These are phyloP conservation scores for Fusarium cyanostomum DNA, from an alignment of 2,329 filamentous ascomycete species.

Conservation along the genomic window DNA sequence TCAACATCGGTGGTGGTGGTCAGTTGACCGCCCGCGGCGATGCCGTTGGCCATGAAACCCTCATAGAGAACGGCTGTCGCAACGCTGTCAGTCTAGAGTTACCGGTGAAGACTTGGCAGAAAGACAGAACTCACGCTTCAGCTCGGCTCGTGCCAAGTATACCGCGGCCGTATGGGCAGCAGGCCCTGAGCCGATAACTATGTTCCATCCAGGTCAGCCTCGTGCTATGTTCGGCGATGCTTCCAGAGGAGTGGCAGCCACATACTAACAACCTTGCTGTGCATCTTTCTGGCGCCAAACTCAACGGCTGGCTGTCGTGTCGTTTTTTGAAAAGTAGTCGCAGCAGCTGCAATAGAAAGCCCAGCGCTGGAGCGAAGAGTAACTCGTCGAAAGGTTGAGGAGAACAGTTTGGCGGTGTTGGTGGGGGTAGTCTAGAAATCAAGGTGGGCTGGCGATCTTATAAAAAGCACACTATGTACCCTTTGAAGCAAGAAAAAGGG, in stretches of 20 bases:
- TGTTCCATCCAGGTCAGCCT: constrained; percentile 13
- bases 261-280: constrained; percentile 90
- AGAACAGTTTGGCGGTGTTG: constrained; percentile 85
- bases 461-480: constrained; percentile 16
- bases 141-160: constrained; percentile 92
- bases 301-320: constrained; percentile 49
- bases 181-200: constrained; percentile 91
- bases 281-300: constrained; percentile 72
- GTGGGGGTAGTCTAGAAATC: constrained; percentile 5
- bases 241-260: constrained; percentile 44
- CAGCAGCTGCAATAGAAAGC: constrained; percentile 75
- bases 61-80: constrained; percentile 85
- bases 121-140: constrained; percentile 71
- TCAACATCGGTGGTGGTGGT: constrained; percentile 99
- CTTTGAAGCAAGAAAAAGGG: neutral
- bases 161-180: constrained; percentile 97
- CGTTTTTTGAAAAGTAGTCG: constrained; percentile 68
- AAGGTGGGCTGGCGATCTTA: constrained; percentile 31
- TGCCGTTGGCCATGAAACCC: constrained; percentile 97
- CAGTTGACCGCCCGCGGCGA: constrained; percentile 93
- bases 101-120: neutral
- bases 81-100: constrained; percentile 18
- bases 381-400: constrained; percentile 77
- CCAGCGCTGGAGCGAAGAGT: constrained; percentile 79
- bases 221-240: neutral